Evolutionary conservation across 139 green algal species (phyloP).

Genomic region (Deuterostichococcus epilithicus): DNA sequence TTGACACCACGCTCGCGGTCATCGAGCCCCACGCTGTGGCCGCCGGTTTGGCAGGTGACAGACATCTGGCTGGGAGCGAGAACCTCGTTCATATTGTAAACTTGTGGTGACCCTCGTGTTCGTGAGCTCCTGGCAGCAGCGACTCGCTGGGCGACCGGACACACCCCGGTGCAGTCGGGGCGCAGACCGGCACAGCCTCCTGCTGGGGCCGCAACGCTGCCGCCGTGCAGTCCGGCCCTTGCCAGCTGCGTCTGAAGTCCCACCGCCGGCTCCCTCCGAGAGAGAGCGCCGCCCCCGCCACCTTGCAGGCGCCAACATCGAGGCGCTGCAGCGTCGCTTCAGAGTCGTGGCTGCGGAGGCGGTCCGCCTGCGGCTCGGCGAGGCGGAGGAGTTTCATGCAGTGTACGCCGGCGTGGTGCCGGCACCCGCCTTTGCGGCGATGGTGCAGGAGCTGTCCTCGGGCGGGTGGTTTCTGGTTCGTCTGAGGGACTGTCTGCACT

Average conservation of each 20-base stretch:
- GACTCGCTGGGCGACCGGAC: no score
- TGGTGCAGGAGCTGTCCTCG: conserved; percentile 71
- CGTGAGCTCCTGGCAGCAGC: no score
- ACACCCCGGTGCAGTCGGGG: no score
- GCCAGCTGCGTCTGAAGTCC: no score
- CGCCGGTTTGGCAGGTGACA: conserved; percentile 37
- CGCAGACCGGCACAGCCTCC: no score
- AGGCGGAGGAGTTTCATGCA: conserved; percentile 56
- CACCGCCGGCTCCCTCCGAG: no score
- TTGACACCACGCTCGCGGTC: conserved; percentile 50
- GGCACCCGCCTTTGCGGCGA: conserved; percentile 55
- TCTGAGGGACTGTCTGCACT: no score
- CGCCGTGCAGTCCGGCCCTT: no score
- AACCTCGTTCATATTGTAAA: no score
- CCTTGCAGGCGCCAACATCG: conserved; percentile 24
- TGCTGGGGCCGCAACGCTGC: neutral
- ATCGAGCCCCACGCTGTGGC: conserved; percentile 71
- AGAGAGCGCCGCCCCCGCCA: no score
- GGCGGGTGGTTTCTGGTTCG: conserved; percentile 54
- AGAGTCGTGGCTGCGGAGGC: conserved; percentile 54
- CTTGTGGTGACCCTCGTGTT: no score
- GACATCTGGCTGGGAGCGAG: no score
- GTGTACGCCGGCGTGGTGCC: conserved; percentile 77
- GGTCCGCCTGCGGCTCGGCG: conserved; percentile 47
- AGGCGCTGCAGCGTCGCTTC: conserved; percentile 45